Evolutionary conservation across 208 protist species (phyloP), one percentile per base, ranked within the genome.

Genomic region (Tetramitus jugosus): DNA sequence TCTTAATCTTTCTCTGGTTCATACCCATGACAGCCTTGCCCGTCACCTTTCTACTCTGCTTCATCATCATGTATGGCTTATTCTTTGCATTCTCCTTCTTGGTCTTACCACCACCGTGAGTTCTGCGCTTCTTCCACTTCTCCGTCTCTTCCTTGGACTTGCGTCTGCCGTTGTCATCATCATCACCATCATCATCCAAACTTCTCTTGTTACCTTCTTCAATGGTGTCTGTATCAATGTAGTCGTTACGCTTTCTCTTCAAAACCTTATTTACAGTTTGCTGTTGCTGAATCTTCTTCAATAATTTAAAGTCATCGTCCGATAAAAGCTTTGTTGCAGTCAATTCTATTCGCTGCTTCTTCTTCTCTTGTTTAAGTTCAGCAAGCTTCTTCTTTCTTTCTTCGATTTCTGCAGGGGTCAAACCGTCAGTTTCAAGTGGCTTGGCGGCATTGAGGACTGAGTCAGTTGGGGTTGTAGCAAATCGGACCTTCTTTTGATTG

Each of bases 31-130:
- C 49, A 33, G 13, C 40, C 29, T 75, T 75, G 23, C 23, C 6
- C 40, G 43, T 75, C 3, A 75, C 68, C 35, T 8, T 3, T 35
- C 26, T 39, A 10, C 29, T 42, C 26, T 53, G 40, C 39, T 60
- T 49, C 29, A 39, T 35, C 40, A 75, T 52, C 43, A 60, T 49
- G 29, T n/a, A 75, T 42, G 68, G 68, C 4, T 52, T 75, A 13
- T 75, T 75, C 29, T 75, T 75, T n/a, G 52, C 60, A 26, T 75
- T 75, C 39, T 75, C 39, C 1, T 39, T 2, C 23, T 75, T 31
- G 7, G 68, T 75, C 17, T 35, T 23, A n/a, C 43, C 26, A n/a
- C 23, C 23, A 40, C 20, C 26, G 2, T 60, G 14, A 31, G 13
- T 53, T 20, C 60, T 52, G 8, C 26, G 14, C 40, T 26, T 49